A percentile compares a stretch with the other conserved stretches of the same genome.
Evolutionary conservation across 257 asterid species (phyloP).

Genomic region (Fraxinus pennsylvanica): DNA sequence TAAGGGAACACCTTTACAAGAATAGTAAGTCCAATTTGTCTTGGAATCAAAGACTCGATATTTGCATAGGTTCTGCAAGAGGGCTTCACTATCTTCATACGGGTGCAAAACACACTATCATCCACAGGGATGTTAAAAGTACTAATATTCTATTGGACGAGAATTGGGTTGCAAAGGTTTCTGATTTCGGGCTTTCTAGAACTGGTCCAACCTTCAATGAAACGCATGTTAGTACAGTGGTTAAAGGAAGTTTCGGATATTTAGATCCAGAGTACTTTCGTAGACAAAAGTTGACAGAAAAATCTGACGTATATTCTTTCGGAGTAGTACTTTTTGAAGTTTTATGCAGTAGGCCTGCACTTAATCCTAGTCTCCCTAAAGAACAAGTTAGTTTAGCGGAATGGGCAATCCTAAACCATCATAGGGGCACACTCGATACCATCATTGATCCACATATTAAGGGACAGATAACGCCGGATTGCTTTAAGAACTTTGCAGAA

Average conservation of each 20-base stretch:
- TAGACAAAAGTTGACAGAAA: constrained; percentile 49
- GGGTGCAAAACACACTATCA: constrained; percentile 46
- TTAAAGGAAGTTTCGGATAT: constrained; percentile 54
- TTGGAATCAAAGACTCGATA: constrained; percentile 47
- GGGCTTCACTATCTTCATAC: constrained; percentile 58
- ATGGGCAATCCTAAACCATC: constrained; percentile 38
- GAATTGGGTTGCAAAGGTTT: constrained; percentile 50
- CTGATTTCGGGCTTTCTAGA: constrained; percentile 51
- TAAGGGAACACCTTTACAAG: constrained; percentile 45
- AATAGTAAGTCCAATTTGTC: constrained; percentile 24
- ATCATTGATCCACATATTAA: constrained; percentile 40
- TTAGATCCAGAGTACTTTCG: constrained; percentile 53
- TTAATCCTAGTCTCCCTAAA: constrained; percentile 38
- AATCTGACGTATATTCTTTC: constrained; percentile 51
- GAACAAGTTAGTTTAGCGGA: constrained; percentile 53
- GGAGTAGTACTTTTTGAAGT: constrained; percentile 52
- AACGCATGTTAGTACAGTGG: constrained; percentile 48
- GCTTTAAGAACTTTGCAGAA: constrained; percentile 37
- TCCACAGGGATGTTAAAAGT: constrained; percentile 52
- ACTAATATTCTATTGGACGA: constrained; percentile 48
- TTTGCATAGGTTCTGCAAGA: constrained; percentile 50
- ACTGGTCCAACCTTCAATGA: constrained; percentile 37
- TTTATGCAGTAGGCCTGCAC: constrained; percentile 46
- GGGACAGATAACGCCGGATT: constrained; percentile 25
- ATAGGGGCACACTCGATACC: constrained; percentile 20